Conservation (phyloP, 495 filamentous ascomycete genomes). For the Annulohypoxylon bovei region DNA sequence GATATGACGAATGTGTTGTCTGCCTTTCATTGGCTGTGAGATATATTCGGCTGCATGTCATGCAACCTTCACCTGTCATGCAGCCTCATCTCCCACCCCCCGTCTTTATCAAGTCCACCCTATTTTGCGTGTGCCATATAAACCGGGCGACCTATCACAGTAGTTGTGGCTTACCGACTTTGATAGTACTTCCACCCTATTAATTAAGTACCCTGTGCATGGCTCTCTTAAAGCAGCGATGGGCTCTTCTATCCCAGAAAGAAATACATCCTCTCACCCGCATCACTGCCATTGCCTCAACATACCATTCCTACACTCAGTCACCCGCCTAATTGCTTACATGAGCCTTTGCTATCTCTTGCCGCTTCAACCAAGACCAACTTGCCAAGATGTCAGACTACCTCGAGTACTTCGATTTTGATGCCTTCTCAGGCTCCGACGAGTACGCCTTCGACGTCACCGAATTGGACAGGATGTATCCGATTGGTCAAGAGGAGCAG, state of each 20-base stretch:
- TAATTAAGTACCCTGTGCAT: constrained; percentile 29
- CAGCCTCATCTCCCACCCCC: constrained; percentile 10
- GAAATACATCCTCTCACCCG: constrained; percentile 33
- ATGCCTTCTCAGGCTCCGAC: constrained; percentile 78
- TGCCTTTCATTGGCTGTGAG: not conserved
- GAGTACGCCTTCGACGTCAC: constrained; percentile 76
- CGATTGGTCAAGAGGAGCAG: constrained; percentile 34
- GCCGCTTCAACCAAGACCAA: constrained; percentile 33
- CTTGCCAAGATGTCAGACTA: constrained; percentile 50
- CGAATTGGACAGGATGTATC: constrained; percentile 48
- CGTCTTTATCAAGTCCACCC: constrained; percentile 4
- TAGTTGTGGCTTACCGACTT: not conserved
- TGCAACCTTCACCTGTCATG: constrained; percentile 21
- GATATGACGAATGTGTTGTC: not conserved
- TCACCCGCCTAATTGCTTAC: not conserved
- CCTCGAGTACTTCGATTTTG: constrained; percentile 82
- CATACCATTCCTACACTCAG: not conserved
- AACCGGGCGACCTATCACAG: constrained; percentile 16
- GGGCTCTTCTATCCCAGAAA: not conserved
- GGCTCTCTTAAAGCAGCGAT: constrained; percentile 20
- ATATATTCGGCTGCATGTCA: not conserved
- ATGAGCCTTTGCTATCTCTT: constrained; percentile 12
- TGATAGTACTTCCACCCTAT: constrained; percentile 30
- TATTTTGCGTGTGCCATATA: constrained; percentile 20
- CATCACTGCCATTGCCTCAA: not conserved